Conservation (phyloP, 768 basidiomycete species). For the Macrolepiota albuminosa region DNA sequence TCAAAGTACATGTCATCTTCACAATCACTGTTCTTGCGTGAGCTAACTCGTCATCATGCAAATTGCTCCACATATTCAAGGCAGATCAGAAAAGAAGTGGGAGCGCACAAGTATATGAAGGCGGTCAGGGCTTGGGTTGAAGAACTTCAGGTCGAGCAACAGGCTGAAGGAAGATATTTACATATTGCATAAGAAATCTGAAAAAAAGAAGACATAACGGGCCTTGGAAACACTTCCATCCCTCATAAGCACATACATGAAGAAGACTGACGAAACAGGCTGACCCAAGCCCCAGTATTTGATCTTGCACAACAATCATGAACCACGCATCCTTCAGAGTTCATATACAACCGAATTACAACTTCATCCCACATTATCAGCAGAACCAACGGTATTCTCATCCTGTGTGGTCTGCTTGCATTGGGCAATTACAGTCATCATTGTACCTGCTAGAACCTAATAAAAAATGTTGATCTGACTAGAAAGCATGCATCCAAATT, state of each 20-base stretch:
- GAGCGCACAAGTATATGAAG: slow-evolving; percentile 15
- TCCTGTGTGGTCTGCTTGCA: slow-evolving; percentile 42
- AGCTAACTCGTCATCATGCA: slow-evolving; percentile 51
- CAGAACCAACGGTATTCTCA: slow-evolving; percentile 31
- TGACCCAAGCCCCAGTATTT: too few relatives aligned
- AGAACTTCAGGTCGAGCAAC: slow-evolving; percentile 25
- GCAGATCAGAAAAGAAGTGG: slow-evolving; percentile 34
- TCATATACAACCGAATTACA: too few relatives aligned
- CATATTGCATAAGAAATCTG: background rate
- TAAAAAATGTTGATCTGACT: too few relatives aligned
- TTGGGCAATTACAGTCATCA: slow-evolving; percentile 65
- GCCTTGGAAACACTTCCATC: background rate
- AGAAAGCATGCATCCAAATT: too few relatives aligned
- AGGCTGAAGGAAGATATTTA: too few relatives aligned
- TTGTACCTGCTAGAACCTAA: slow-evolving; percentile 33
- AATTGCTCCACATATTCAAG: slow-evolving; percentile 55
- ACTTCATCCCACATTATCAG: background rate
- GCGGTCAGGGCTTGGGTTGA: slow-evolving; percentile 16
- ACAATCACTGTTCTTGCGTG: too few relatives aligned
- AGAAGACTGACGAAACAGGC: background rate
- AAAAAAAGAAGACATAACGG: background rate
- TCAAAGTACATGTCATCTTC: too few relatives aligned
- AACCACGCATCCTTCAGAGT: too few relatives aligned
- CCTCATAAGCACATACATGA: background rate
- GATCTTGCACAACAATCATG: too few relatives aligned